phyloP scores from a whole-genome alignment of 2,329 filamentous ascomycete genomes.

The Xylaria sp. region DNA sequence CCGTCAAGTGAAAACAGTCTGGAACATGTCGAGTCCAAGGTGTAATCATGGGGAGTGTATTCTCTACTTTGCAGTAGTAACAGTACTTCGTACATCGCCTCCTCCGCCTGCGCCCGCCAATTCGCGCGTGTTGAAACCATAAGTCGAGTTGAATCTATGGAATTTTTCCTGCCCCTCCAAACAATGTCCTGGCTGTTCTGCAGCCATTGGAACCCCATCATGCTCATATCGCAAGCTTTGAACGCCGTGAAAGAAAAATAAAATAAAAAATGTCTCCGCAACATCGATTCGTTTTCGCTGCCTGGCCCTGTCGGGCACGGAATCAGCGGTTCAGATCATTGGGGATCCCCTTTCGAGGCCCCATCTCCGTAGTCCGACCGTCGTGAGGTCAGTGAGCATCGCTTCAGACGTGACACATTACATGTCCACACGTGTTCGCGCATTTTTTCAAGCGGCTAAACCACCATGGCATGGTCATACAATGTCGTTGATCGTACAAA shows the following conservation, averaged over 20 bases:
- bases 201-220: neutral
- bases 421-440: constrained; percentile 4
- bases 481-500: constrained; percentile 19
- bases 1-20: no score
- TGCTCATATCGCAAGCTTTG: constrained; percentile 2
- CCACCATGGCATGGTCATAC: constrained; percentile 15
- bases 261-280: neutral
- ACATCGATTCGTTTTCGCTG: neutral
- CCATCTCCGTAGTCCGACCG: neutral
- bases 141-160: neutral
- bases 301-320: neutral
- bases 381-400: constrained; percentile 3
- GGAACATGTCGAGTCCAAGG: neutral
- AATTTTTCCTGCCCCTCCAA: neutral
- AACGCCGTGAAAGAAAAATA: neutral
- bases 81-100: neutral
- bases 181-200: neutral
- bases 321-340: neutral
- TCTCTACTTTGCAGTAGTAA: neutral
- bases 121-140: constrained; percentile 2
- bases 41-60: neutral
- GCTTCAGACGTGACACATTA: neutral
- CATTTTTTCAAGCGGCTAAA: constrained; percentile 5
- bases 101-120: neutral
- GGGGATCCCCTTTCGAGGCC: constrained; percentile 3